These are phyloP conservation scores for Blastomyces percursus DNA, from an alignment of 2,329 filamentous ascomycete genomes.

Conservation along the genomic window DNA sequence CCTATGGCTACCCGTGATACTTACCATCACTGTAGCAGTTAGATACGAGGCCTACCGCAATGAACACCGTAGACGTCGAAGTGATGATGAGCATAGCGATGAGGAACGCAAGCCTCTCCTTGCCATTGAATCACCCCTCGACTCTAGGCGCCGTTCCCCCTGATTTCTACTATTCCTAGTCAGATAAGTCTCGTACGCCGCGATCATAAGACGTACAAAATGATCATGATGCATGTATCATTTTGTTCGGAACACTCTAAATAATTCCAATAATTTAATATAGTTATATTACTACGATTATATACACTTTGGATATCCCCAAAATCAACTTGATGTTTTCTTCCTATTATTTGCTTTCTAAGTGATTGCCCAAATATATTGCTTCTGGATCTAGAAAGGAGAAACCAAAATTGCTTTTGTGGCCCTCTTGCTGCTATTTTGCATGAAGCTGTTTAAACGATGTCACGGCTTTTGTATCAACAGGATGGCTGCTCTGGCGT, in stretches of 20 bases:
- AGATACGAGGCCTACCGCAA: slow-evolving; percentile 1
- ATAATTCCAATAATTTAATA: background rate
- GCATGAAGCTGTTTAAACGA: background rate
- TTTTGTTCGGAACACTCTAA: background rate
- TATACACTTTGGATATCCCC: background rate
- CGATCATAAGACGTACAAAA: background rate
- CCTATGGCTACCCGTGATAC: background rate
- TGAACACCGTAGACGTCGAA: background rate
- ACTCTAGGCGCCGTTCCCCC: background rate
- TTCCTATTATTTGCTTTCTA: background rate
- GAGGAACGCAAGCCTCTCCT: slow-evolving; percentile 1
- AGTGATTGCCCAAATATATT: background rate
- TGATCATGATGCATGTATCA: background rate
- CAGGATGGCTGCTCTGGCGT: background rate
- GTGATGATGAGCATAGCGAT: background rate
- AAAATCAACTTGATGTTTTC: background rate
- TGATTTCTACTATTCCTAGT: background rate
- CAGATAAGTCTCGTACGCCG: background rate
- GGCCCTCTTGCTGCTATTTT: background rate
- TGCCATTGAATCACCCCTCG: background rate
- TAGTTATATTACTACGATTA: background rate
- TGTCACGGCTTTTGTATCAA: background rate
- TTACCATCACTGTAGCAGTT: slow-evolving; percentile 19
- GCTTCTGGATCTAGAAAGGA: background rate
- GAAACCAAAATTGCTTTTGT: background rate